Evolutionary conservation across 192 early-diverging fungal genomes (phyloP), one percentile per base, ranked within the genome.

Genomic region (Cladochytrium replicatum): DNA sequence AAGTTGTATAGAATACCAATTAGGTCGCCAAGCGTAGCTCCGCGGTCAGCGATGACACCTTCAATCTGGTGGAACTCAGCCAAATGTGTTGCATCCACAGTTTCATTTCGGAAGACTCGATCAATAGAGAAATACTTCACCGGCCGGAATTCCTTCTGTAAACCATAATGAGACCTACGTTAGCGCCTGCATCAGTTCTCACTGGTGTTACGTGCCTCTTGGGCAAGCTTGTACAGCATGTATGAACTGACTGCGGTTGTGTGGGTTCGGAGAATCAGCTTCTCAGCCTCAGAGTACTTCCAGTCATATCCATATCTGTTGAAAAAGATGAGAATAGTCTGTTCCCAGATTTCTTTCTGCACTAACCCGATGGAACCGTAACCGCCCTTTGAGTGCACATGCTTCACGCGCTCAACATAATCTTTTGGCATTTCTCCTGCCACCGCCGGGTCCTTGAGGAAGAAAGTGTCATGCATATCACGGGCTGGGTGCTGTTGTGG

Each of bases 21-120:
- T 57, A 99, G 66, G 64, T 94, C 89, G 29, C 92, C 96, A 26
- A 99, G 69, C 3, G 92, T 92, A 67, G 97, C 63, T 58, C 88
- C 88, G 51, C 81, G 83, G 61, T 97, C 96, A 29, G 91, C 92
- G 71, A 99, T 91, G 15, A 97, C 85, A 50, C 96, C 96, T 68
- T 99, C 96, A 44, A 99, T 75, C 66, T 99, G 96, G 60, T 99
- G 89, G 82, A 99, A 99, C 71, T 99, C 96, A 41, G 96, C 96
- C 73, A 99, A 75, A 67, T 99, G 96, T 7, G 92, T 99, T n/a
- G 89, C 89, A 60, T 99, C 96, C 2, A 93, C 82, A 3, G 90
- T 83, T 63, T 99, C 96, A 63, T 99, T 99, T 50, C 96, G 79
- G 77, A 93, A 99, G 5, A 99, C 96, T 49, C 91, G 86, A 66